Percentiles rank a stretch among this genome's conserved stretches.
Conservation (phyloP, 768 basidiomycete genomes). For the Mycena latifolia region DNA sequence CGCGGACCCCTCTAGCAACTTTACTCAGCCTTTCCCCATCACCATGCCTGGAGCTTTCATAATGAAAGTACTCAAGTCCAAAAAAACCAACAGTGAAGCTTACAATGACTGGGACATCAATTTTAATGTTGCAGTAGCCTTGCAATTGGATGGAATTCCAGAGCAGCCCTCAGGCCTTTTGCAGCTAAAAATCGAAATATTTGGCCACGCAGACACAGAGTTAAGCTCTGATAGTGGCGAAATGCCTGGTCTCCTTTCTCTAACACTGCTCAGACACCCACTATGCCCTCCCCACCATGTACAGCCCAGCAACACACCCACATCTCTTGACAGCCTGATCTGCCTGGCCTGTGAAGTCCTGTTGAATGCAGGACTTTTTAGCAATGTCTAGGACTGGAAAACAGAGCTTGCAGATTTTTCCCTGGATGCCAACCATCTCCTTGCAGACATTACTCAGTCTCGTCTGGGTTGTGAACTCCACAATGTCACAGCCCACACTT, state of each 20-base stretch:
- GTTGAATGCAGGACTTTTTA: background rate
- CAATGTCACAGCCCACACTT: constrained; percentile 12
- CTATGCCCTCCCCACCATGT: background rate
- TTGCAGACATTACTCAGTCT: background rate
- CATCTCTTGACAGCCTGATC: background rate
- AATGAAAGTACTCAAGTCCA: background rate
- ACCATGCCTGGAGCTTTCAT: constrained; percentile 11
- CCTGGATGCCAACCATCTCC: background rate
- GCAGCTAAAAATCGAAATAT: background rate
- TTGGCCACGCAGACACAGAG: constrained; percentile 1
- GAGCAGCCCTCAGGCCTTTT: background rate
- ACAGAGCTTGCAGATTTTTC: constrained; percentile 9
- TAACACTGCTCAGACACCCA: background rate
- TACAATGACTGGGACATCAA: background rate
- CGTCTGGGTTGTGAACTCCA: background rate
- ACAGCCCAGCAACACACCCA: no score
- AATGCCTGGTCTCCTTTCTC: background rate
- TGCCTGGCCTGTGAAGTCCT: constrained; percentile 11
- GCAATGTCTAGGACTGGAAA: background rate
- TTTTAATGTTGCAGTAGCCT: no score
- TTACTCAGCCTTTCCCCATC: no score
- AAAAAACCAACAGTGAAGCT: no score
- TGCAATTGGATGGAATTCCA: no score
- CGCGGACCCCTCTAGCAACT: background rate
- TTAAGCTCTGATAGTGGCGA: background rate